Conservation (phyloP, 1,139 yeast genomes). For the Nakaseomyces glabratus region DNA sequence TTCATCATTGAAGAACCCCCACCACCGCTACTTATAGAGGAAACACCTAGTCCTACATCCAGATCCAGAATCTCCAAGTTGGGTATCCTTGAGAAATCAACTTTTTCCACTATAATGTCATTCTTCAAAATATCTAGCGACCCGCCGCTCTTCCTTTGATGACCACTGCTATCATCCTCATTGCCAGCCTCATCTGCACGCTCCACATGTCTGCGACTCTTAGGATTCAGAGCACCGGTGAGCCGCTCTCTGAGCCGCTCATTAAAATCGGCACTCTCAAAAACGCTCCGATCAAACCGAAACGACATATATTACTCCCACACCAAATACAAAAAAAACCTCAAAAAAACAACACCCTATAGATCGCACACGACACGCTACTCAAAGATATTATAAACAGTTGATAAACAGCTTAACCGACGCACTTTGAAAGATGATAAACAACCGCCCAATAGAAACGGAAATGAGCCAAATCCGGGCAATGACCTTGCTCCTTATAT, state of each 20-base stretch:
- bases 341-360: no score
- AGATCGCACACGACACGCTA: no score
- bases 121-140: constrained; percentile 26
- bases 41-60: constrained; percentile 17
- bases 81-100: constrained; percentile 28
- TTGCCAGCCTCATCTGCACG: constrained; percentile 7
- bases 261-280: constrained; percentile 28
- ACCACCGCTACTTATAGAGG: constrained; percentile 11
- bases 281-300: constrained; percentile 24
- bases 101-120: constrained; percentile 26
- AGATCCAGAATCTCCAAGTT: constrained; percentile 29
- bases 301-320: constrained; percentile 26
- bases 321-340: no score
- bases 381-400: no score
- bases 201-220: constrained; percentile 8
- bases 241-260: constrained; percentile 24
- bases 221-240: constrained; percentile 24
- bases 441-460: no score
- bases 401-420: no score
- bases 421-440: no score
- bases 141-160: constrained; percentile 9
- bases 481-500: no score
- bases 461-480: no score
- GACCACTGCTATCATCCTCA: constrained; percentile 1
- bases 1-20: constrained; percentile 28